Evolutionary conservation across 129 eudicot genomes (phyloP), one percentile per base, ranked within the genome.

Genomic region (Artemisia argyi): DNA sequence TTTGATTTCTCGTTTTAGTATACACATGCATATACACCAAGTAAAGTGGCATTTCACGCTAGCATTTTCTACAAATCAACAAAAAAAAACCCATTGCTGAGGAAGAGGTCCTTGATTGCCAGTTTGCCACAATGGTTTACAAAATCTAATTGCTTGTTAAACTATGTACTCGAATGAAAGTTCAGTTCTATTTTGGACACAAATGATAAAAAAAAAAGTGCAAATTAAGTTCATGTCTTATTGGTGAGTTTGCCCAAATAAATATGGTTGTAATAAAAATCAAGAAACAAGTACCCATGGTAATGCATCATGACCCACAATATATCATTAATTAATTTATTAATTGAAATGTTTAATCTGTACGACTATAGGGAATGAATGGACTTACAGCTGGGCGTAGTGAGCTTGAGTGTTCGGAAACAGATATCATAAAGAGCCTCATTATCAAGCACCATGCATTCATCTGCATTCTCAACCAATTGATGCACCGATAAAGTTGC

Each of bases 401-500:
- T 89, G 66, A 89, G 92, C 83, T 89, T 89, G 71, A 89, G 96
- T 51, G 96, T 89, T 0, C 91, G 87, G 65, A 88, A 88, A 70
- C 96, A 88, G 39, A 88, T 88, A 56, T 88, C 96, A 64, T 88
- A 88, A 47, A 88, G 84, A 65, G 95, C 95, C 65, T 88, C 91
- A 56, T 86, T 86, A 65, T 87, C 92, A 56, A 87, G 74, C 72
- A 86, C 96, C 96, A 89, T 89, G 74, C 96, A 89, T 83, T 89
- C 96, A 71, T 89, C 96, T 9, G 96, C 96, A 53, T 89, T 89
- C 70, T 89, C 96, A 11, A 89, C 92, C 13, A 89, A 81, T 56
- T 89, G 96, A 82, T 89, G 96, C 53, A 89, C 96, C 0, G 96
- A 89, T 65, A 86, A 84, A 4, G 96, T 86, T 1, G 96, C 96